These are phyloP conservation scores for Cercospora nicotianae DNA, from an alignment of 2,329 filamentous ascomycete genomes.

Conservation along the genomic window DNA sequence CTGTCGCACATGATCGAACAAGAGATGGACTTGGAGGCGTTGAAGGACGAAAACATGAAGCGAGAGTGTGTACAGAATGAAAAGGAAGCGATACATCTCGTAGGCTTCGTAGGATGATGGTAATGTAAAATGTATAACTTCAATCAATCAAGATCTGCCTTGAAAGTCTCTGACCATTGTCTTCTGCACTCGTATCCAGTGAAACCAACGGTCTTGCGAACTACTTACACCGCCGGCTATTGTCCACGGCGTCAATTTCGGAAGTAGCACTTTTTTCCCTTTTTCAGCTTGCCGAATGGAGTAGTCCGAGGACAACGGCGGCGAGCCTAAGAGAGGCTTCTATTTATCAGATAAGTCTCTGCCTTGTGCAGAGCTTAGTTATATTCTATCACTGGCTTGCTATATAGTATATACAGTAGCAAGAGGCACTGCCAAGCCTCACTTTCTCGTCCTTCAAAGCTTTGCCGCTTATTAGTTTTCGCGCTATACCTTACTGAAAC, in stretches of 20 bases:
- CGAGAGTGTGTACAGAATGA: not conserved
- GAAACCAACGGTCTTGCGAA: not conserved
- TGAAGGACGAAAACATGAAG: not conserved
- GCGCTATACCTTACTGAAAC: not conserved
- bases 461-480: not conserved
- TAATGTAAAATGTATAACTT: not conserved
- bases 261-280: not conserved
- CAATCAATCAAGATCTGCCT: not conserved
- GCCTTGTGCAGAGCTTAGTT: too few relatives aligned
- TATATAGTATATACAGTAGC: not conserved
- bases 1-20: not conserved
- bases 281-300: not conserved
- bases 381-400: too few relatives aligned
- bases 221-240: not conserved
- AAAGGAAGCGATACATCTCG: not conserved
- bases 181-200: not conserved
- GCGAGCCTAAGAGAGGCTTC: fast-evolving
- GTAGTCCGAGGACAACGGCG: not conserved
- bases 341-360: too few relatives aligned
- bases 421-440: not conserved
- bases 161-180: not conserved
- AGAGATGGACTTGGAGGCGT: not conserved
- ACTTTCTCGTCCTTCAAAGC: not conserved
- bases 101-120: too few relatives aligned
- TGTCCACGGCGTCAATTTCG: not conserved